These are phyloP conservation scores for Candida orba DNA, from an alignment of 805 yeast genomes.

Conservation along the genomic window DNA sequence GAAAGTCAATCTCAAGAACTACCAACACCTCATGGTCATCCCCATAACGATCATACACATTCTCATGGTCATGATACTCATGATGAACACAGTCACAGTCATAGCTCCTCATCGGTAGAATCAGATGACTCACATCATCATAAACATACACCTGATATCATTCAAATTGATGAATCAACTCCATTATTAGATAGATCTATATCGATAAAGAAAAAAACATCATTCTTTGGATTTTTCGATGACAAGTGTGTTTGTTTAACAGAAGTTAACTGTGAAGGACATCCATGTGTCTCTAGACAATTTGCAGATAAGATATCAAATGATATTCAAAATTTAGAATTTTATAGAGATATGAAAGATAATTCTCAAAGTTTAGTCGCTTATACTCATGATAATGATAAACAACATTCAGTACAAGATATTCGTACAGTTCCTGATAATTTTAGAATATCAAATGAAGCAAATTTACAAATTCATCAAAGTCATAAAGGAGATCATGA, in stretches of 20 bases:
- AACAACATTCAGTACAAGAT: no score
- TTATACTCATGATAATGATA: constrained; percentile 10
- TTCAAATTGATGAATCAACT: not conserved
- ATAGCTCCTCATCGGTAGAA: constrained; percentile 1
- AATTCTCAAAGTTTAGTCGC: constrained; percentile 17
- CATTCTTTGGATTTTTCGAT: not conserved
- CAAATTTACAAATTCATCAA: constrained; percentile 23
- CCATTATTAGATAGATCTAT: not conserved
- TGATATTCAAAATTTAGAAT: constrained; percentile 21
- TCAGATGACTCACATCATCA: constrained; percentile 11
- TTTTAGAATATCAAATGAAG: constrained; percentile 15
- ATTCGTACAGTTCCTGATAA: not conserved
- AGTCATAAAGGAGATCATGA: constrained; percentile 49
- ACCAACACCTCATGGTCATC: constrained; percentile 11
- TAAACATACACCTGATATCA: not conserved
- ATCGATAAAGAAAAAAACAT: not conserved
- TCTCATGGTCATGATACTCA: constrained; percentile 7
- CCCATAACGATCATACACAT: no score
- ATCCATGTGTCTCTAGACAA: constrained; percentile 12
- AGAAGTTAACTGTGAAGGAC: constrained; percentile 18
- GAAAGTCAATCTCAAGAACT: constrained; percentile 13
- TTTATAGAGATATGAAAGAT: constrained; percentile 15
- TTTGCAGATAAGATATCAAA: constrained; percentile 18
- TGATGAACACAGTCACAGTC: constrained; percentile 5
- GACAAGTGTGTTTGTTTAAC: constrained; percentile 15